Conservation (phyloP, 2,329 filamentous ascomycete genomes). For the Sporothrix variecibatus region DNA sequence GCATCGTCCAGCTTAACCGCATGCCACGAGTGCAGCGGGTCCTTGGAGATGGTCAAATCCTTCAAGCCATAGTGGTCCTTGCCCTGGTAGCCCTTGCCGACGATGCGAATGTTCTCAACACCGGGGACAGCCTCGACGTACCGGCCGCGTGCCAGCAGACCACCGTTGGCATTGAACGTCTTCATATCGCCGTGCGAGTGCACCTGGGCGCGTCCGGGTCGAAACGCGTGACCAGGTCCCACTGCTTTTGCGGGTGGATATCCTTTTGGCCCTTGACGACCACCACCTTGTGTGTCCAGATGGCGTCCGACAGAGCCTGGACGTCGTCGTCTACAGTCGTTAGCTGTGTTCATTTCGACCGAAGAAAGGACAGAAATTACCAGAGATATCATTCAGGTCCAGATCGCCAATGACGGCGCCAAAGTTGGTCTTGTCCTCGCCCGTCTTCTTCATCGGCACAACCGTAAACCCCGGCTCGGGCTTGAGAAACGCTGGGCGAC, state of each 20-base stretch:
- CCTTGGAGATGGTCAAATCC: slow-evolving; percentile 38
- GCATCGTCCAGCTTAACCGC: slow-evolving; percentile 36
- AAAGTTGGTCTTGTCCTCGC: slow-evolving; percentile 42
- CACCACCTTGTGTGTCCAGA: slow-evolving; percentile 48
- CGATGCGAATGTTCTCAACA: slow-evolving; percentile 47
- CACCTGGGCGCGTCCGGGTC: slow-evolving; percentile 45
- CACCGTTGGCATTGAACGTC: slow-evolving; percentile 45
- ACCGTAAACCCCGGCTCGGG: slow-evolving; percentile 41
- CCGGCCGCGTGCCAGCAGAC: slow-evolving; percentile 36
- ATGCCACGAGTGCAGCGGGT: slow-evolving; percentile 44
- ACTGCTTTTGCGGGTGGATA: slow-evolving; percentile 46
- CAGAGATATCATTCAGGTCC: slow-evolving; percentile 42
- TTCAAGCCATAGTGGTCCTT: slow-evolving; percentile 48
- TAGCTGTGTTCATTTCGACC: background rate
- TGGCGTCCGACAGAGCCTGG: slow-evolving; percentile 41
- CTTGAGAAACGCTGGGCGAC: slow-evolving; percentile 17
- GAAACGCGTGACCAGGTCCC: slow-evolving; percentile 48
- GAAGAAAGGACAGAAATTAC: slow-evolving; percentile 28
- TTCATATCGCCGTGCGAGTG: slow-evolving; percentile 47
- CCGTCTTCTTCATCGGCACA: slow-evolving; percentile 36
- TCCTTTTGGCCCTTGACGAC: slow-evolving; percentile 47
- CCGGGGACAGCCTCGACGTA: slow-evolving; percentile 35
- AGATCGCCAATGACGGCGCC: slow-evolving; percentile 42
- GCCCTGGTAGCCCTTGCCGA: slow-evolving; percentile 50
- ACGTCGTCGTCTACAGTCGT: slow-evolving; percentile 40